Evolutionary conservation across 2,329 filamentous ascomycete genomes (phyloP), one percentile per base, ranked within the genome.

Genomic region (Phyllosticta citriasiana): DNA sequence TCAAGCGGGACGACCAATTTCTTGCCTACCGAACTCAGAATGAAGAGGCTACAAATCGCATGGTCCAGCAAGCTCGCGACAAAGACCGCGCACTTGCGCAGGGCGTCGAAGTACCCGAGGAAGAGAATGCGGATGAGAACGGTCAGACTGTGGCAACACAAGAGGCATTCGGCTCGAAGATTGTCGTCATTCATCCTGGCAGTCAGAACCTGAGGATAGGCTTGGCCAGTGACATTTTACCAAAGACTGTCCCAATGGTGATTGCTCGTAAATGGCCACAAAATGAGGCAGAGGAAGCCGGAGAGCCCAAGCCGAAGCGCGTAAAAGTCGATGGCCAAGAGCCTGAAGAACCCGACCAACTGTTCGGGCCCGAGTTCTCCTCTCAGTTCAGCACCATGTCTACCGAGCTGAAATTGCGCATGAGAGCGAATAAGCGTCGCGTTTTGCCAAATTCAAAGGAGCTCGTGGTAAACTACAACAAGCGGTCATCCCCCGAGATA

Each of bases 391-490:
- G 84, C 61, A 88, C 87, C 70, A 88, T 94, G 87, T 89, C 85
- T 63, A 85, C 86, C 59, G 92, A 97, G 53, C 84, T 99, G 64
- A 96, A 96, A 76, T 78, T 87, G 2, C 88, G 91, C 57, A 96
- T 97, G 89, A 87, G 93, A 64, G 84, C 86, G 66, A 96, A 96
- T 76, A 97, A 97, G 80, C 87, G 91, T 71, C 89, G 96, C 72
- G 92, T 97, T 16, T 77, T 97, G 57, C 94, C 94, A n/a, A 97
- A 97, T 72, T 97, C 92, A 0, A 96, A 96, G 73, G 94, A 99
- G 70, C 80, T 97, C 62, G 93, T 97, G 1, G 85, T 92, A 65
- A 97, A 96, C 71, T 97, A 89, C 80, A 99, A 99, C 74, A 85
- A 89, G 59, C 84, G 90, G 55, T 89, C 86, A 0, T 85, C 88